Evolutionary conservation across 805 yeast species (phyloP).

Genomic region (Yarrowia porcina): DNA sequence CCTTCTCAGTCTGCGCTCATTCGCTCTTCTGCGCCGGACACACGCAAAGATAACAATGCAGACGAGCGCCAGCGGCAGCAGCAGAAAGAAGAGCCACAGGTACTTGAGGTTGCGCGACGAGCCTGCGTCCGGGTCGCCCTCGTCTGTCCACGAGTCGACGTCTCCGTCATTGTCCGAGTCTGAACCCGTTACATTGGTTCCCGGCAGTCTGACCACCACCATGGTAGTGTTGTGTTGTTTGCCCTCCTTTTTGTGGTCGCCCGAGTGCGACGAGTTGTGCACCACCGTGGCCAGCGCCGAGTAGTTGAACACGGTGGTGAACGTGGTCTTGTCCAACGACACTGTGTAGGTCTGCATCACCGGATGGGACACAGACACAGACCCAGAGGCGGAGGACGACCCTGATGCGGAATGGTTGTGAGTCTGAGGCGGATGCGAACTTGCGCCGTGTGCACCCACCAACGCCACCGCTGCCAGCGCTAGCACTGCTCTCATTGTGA

Average conservation of each 20-base stretch:
- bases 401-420: not conserved
- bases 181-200: slow-evolving; percentile 14
- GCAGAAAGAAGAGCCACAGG: slow-evolving; percentile 24
- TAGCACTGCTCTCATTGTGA: slow-evolving; percentile 21
- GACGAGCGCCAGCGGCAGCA: slow-evolving; percentile 14
- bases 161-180: slow-evolving; percentile 19
- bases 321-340: slow-evolving; percentile 17
- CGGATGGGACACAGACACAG: no score
- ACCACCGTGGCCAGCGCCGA: not conserved
- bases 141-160: slow-evolving; percentile 20
- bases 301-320: slow-evolving; percentile 17
- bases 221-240: not conserved
- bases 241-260: slow-evolving; percentile 5
- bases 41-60: slow-evolving; percentile 18
- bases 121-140: not conserved
- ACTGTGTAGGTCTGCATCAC: slow-evolving; percentile 13
- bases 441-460: not conserved
- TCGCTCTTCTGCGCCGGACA: slow-evolving; percentile 6
- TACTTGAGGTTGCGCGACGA: slow-evolving; percentile 21
- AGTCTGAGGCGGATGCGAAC: not conserved
- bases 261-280: not conserved
- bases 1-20: not conserved
- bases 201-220: not conserved
- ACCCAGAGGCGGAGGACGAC: no score
- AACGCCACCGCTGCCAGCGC: slow-evolving; percentile 19